A percentile compares a stretch with the other conserved stretches of the same genome.
phyloP scores from a whole-genome alignment of 192 early-diverging fungal species.

The Fimicolochytrium jonesii region DNA sequence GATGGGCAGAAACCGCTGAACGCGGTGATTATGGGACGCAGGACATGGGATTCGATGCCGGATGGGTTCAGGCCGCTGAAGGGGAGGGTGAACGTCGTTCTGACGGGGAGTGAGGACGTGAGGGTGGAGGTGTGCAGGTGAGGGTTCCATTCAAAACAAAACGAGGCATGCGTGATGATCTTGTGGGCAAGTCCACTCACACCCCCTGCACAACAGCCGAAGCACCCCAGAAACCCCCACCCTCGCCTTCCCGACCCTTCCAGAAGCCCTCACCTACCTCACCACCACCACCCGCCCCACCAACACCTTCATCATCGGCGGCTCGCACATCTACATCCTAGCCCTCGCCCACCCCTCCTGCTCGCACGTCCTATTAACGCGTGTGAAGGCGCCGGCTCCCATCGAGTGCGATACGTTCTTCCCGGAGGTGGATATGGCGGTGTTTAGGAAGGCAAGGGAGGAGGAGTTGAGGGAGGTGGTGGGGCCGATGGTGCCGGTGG shows the following conservation, averaged over 20 bases:
- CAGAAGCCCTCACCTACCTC: slow-evolving; percentile 50
- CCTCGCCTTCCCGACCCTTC: slow-evolving; percentile 42
- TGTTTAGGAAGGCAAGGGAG: slow-evolving; percentile 40
- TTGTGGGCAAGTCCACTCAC: too few species aligned
- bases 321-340: slow-evolving; percentile 67
- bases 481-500: slow-evolving; percentile 32
- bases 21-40: slow-evolving; percentile 89
- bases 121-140: slow-evolving; percentile 7
- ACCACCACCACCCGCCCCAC: slow-evolving; percentile 31
- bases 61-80: slow-evolving; percentile 71
- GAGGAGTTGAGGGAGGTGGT: slow-evolving; percentile 48
- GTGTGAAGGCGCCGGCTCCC: slow-evolving; percentile 51
- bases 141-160: too few species aligned
- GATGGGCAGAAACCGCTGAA: slow-evolving; percentile 40
- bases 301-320: slow-evolving; percentile 80
- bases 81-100: slow-evolving; percentile 77
- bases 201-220: background rate
- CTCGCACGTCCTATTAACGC: slow-evolving; percentile 65
- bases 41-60: slow-evolving; percentile 93
- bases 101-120: slow-evolving; percentile 57
- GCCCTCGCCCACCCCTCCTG: slow-evolving; percentile 56
- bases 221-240: background rate
- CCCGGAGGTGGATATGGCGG: slow-evolving; percentile 46
- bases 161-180: too few species aligned
- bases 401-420: slow-evolving; percentile 77